Evolutionary conservation across 306 rosid species (phyloP).

Genomic region (Dryas drummondii): DNA sequence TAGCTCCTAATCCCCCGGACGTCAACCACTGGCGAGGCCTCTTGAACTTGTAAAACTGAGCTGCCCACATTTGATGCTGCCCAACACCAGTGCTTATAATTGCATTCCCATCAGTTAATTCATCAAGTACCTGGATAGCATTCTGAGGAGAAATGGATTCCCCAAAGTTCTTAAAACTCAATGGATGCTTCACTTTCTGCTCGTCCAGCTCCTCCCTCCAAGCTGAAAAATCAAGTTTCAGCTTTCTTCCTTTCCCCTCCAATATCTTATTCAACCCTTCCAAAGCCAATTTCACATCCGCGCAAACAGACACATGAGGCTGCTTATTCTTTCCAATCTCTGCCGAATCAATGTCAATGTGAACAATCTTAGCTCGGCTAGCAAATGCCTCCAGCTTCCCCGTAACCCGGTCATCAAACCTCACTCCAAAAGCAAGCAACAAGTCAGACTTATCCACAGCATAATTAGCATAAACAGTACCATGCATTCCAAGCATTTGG

Average conservation of each 20-base stretch:
- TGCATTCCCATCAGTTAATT: constrained; percentile 72
- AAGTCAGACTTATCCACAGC: constrained; percentile 75
- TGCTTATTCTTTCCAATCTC: constrained; percentile 97
- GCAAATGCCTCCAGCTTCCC: constrained; percentile 91
- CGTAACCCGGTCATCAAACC: constrained; percentile 91
- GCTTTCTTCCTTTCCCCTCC: constrained; percentile 36
- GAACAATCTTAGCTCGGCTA: constrained; percentile 84
- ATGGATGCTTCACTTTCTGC: constrained; percentile 62
- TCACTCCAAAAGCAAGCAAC: constrained; percentile 86
- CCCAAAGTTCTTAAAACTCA: constrained; percentile 66
- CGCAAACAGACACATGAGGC: constrained; percentile 73
- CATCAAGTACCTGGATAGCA: constrained; percentile 84
- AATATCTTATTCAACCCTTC: constrained; percentile 57
- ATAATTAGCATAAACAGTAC: constrained; percentile 86
- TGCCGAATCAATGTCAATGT: constrained; percentile 85
- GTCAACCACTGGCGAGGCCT: constrained; percentile 89
- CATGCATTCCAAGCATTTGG: constrained; percentile 93
- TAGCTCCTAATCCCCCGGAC: constrained; percentile 82
- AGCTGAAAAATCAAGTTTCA: constrained; percentile 43
- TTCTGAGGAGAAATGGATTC: constrained; percentile 75
- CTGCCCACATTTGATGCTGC: constrained; percentile 94
- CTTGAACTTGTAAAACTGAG: constrained; percentile 73
- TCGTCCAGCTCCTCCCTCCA: constrained; percentile 81
- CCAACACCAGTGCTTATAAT: constrained; percentile 90
- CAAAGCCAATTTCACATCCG: constrained; percentile 70